phyloP scores from a whole-genome alignment of 1,284 basidiomycete species.

The Melampsora larici-populina region DNA sequence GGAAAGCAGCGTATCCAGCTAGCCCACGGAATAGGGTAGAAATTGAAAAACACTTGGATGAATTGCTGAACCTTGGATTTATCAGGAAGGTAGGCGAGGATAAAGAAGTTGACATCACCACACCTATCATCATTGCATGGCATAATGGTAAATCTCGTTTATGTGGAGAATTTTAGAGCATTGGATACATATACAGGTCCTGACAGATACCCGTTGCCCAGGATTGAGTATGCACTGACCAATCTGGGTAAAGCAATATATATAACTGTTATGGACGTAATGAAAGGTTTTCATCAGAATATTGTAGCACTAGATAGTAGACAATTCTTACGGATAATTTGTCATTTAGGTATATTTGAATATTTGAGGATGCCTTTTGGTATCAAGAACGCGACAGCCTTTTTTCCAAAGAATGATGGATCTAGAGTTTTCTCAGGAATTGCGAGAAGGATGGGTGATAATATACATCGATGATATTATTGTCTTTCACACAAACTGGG shows the following conservation, averaged over 20 bases:
- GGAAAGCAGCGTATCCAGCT: not conserved
- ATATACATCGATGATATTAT: conserved; percentile 40
- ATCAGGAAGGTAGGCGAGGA: not conserved
- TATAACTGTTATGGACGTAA: not conserved
- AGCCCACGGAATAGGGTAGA: conserved; percentile 5
- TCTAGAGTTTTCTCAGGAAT: not conserved
- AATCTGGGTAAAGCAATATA: too few species aligned
- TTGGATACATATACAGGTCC: too few species aligned
- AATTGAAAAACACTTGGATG: too few species aligned
- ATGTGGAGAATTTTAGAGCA: too few species aligned
- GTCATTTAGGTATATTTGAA: too few species aligned
- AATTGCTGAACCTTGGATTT: not conserved
- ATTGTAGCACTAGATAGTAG: too few species aligned
- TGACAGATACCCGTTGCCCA: not conserved
- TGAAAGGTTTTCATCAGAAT: too few species aligned
- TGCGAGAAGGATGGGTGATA: conserved; percentile 11
- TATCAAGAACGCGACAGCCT: too few species aligned
- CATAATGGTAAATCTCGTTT: too few species aligned
- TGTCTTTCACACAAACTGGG: not conserved
- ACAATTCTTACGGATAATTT: too few species aligned
- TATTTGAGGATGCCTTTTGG: too few species aligned
- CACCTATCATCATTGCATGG: too few species aligned
- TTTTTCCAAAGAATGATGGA: conserved; percentile 23
- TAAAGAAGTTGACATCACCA: conserved; percentile 1
- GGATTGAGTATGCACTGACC: not conserved